These are phyloP conservation scores for Fusarium musae DNA, from an alignment of 2,329 filamentous ascomycete species.

Conservation along the genomic window DNA sequence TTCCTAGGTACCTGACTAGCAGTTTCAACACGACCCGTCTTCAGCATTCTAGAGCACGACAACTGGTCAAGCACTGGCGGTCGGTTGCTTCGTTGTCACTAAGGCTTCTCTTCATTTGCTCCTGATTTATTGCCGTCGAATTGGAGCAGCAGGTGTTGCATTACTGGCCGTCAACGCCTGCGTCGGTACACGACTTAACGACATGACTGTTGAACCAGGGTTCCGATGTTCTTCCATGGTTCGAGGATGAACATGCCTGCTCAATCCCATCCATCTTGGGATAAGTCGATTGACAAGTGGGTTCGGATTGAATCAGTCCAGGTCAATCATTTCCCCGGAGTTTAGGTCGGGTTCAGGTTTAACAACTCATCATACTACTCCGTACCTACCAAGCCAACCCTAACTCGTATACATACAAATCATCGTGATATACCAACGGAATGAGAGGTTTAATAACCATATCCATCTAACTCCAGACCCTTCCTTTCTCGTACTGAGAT, in stretches of 20 bases:
- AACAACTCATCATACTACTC: slow-evolving; percentile 17
- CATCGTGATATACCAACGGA: not conserved
- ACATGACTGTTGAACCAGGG: not conserved
- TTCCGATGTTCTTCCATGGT: slow-evolving; percentile 1
- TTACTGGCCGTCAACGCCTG: not conserved
- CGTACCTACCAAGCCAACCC: not conserved
- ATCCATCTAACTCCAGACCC: not conserved
- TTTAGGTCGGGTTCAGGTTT: slow-evolving; percentile 19
- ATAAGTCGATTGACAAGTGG: slow-evolving; percentile 12
- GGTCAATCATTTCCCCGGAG: slow-evolving; percentile 25
- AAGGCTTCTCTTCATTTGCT: not conserved
- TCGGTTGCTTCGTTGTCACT: slow-evolving; percentile 38
- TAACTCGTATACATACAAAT: not conserved
- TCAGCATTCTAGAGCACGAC: slow-evolving; percentile 14
- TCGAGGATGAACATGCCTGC: slow-evolving; percentile 21
- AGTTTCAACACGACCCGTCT: slow-evolving; percentile 13
- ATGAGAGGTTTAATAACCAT: not conserved
- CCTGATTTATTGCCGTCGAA: slow-evolving; percentile 3
- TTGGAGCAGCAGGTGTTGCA: not conserved
- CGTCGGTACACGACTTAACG: not conserved
- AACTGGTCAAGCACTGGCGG: not conserved
- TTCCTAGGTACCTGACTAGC: not conserved
- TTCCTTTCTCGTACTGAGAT: not conserved
- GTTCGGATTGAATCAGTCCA: slow-evolving; percentile 16
- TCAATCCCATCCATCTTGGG: slow-evolving; percentile 10